Percentiles rank a stretch among this genome's conserved stretches.
Conservation (phyloP, 2,329 filamentous ascomycete genomes). For the Xylaria sp. region DNA sequence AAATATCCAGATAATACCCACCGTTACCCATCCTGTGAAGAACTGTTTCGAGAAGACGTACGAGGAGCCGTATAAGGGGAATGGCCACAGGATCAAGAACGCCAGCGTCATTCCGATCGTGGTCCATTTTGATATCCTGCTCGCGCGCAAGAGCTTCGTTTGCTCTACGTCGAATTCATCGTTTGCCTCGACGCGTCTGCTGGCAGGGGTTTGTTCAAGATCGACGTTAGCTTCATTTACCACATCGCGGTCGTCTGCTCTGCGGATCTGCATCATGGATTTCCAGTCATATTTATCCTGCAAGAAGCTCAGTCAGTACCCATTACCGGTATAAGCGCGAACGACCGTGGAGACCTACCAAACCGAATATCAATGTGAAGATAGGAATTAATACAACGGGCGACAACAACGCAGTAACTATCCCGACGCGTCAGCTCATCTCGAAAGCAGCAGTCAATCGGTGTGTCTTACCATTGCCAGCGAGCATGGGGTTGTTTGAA, state of each 20-base stretch:
- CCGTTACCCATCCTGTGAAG: conserved; percentile 83
- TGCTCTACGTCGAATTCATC: conserved; percentile 43
- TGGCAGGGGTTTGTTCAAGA: conserved; percentile 60
- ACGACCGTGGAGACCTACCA: conserved; percentile 48
- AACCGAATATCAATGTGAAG: conserved; percentile 76
- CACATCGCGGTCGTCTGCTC: conserved; percentile 80
- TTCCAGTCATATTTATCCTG: conserved; percentile 83
- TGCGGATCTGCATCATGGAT: conserved; percentile 82
- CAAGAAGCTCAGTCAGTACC: conserved; percentile 2
- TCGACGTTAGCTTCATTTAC: conserved; percentile 70
- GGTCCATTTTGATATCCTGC: conserved; percentile 55
- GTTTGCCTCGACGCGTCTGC: conserved; percentile 63
- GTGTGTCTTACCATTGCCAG: conserved; percentile 68
- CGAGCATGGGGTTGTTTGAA: conserved; percentile 88
- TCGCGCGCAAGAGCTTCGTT: conserved; percentile 42
- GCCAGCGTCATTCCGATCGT: conserved; percentile 74
- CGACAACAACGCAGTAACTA: conserved; percentile 79
- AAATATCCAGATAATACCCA: conserved; percentile 85
- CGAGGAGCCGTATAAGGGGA: conserved; percentile 85
- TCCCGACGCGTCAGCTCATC: conserved; percentile 20
- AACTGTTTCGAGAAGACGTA: conserved; percentile 87
- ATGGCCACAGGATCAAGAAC: conserved; percentile 86
- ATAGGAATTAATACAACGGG: conserved; percentile 80
- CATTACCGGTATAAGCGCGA: no score
- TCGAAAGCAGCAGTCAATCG: not conserved